A percentile compares a stretch with the other conserved stretches of the same genome.
Evolutionary conservation across 2,329 filamentous ascomycete species (phyloP).

Genomic region (Ceratocystis cubensis): DNA sequence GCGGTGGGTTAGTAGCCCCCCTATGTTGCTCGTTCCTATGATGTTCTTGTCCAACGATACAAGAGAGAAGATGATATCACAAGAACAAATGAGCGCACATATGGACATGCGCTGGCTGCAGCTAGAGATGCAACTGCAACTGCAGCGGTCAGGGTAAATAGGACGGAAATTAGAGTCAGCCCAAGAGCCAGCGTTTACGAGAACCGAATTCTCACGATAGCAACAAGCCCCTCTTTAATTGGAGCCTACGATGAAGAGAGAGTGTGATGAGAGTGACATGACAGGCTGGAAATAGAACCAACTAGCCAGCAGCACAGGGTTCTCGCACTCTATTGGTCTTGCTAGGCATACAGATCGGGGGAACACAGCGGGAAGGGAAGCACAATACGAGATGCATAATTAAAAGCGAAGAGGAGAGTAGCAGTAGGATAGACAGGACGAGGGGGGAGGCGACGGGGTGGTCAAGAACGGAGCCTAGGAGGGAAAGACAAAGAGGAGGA

Average conservation of each 20-base stretch:
- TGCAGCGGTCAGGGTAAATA: not conserved
- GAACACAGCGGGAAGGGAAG: too few species aligned
- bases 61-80: too few species aligned
- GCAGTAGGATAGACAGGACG: not conserved
- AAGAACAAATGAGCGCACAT: too few species aligned
- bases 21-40: not conserved
- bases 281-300: not conserved
- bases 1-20: not conserved
- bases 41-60: not conserved
- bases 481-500: not conserved
- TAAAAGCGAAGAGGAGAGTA: too few species aligned
- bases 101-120: not conserved
- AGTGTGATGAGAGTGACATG: not conserved
- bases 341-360: not conserved
- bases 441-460: not conserved
- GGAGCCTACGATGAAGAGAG: not conserved
- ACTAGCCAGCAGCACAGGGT: not conserved
- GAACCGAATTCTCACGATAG: not conserved
- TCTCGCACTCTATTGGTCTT: not conserved
- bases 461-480: not conserved
- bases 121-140: not conserved
- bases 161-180: not conserved
- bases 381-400: too few species aligned
- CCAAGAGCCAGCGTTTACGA: not conserved
- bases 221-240: not conserved